Evolutionary conservation across 768 basidiomycete genomes (phyloP).

Genomic region (Tricholoma hemisulphureum): DNA sequence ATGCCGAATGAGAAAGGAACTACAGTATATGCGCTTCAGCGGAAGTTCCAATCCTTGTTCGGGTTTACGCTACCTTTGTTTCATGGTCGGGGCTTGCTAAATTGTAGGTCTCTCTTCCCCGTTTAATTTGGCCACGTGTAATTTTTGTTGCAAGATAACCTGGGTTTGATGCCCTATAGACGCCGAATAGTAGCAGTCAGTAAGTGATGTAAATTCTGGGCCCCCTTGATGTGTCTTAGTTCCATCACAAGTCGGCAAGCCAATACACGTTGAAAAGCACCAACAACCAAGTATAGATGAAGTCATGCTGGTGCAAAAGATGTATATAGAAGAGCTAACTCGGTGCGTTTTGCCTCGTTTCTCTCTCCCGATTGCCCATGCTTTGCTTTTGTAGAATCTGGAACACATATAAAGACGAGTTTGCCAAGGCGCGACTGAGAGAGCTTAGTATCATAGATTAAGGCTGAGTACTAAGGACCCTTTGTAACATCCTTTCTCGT

Average conservation of each 20-base stretch:
- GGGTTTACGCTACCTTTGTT: conserved; percentile 98
- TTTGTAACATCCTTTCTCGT: conserved; percentile 12
- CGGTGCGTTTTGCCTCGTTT: conserved; percentile 49
- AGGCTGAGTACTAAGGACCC: conserved; percentile 11
- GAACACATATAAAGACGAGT: conserved; percentile 94
- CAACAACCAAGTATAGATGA: conserved; percentile 84
- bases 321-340: conserved; percentile 91
- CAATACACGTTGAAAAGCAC: conserved; percentile 74
- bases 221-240: neutral
- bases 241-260: conserved; percentile 69
- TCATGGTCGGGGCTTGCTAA: conserved; percentile 91
- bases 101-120: conserved; percentile 58
- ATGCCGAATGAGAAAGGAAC: conserved; percentile 96
- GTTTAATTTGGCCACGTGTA: neutral
- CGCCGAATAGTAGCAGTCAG: conserved; percentile 94
- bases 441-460: conserved; percentile 80
- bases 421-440: conserved; percentile 76
- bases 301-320: conserved; percentile 71
- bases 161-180: conserved; percentile 95
- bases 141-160: conserved; percentile 60
- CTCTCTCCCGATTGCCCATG: neutral
- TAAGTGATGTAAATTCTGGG: conserved; percentile 48
- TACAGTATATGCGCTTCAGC: conserved; percentile 80
- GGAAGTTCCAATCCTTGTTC: conserved; percentile 87
- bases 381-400: conserved; percentile 64